Percentiles rank a stretch among this genome's conserved stretches.
These are phyloP conservation scores for Cercospora sp. DNA, from an alignment of 2,329 filamentous ascomycete genomes.

Conservation along the genomic window DNA sequence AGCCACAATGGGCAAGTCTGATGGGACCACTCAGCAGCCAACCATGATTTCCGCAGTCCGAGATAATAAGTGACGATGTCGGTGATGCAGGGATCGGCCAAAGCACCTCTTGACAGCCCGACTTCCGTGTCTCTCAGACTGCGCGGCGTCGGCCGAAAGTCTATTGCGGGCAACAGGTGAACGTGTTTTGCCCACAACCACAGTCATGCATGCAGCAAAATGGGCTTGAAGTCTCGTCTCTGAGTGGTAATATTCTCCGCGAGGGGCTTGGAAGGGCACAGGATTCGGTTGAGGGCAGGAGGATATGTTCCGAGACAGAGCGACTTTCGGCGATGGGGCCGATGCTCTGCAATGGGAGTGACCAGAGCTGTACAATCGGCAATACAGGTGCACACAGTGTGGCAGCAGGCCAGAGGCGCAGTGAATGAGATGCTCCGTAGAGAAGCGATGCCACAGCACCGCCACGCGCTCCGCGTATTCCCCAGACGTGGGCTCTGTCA, in stretches of 20 bases:
- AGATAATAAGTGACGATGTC: constrained; percentile 10
- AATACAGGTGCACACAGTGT: neutral
- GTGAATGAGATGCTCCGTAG: neutral
- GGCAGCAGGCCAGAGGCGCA: neutral
- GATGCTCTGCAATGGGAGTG: neutral
- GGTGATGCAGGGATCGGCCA: constrained; percentile 7
- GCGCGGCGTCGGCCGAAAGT: neutral
- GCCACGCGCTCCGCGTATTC: neutral
- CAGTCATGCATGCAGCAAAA: neutral
- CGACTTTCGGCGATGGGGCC: neutral
- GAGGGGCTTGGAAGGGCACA: neutral
- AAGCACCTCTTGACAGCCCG: neutral
- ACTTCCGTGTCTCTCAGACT: neutral
- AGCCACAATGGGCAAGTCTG: constrained; percentile 2
- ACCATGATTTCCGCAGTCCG: neutral
- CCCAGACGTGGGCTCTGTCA: neutral
- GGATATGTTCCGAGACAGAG: neutral
- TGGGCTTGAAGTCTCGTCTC: neutral
- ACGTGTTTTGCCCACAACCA: neutral
- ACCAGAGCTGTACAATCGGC: neutral
- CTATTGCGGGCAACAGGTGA: neutral
- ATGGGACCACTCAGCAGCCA: constrained; percentile 2
- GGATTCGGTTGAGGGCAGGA: neutral
- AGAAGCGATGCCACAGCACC: neutral
- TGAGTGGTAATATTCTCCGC: neutral